These are phyloP conservation scores for Neostapfia colusana DNA, from an alignment of 176 grass and related monocot species.

Conservation along the genomic window DNA sequence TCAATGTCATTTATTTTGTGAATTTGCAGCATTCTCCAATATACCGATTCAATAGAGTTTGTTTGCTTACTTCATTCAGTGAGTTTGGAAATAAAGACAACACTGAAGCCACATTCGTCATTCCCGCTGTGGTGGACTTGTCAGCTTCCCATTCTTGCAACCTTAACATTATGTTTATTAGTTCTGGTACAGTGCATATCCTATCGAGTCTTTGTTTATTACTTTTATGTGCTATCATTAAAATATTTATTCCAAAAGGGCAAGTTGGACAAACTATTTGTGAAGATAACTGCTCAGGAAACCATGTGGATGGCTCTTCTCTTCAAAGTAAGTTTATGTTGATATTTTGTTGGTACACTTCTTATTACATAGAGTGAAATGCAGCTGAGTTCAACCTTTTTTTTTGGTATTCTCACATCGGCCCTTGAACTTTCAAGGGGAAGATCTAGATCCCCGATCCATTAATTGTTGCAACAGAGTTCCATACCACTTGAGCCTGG, in stretches of 20 bases:
- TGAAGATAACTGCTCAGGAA: slow-evolving; percentile 37
- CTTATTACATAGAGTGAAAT: not conserved
- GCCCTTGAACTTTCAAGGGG: not conserved
- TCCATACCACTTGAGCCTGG: not conserved
- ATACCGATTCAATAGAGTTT: slow-evolving; percentile 62
- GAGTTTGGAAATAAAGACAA: slow-evolving; percentile 66
- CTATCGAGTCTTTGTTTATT: slow-evolving; percentile 24
- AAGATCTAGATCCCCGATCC: not conserved
- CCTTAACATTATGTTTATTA: slow-evolving; percentile 78
- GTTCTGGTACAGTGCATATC: slow-evolving; percentile 56
- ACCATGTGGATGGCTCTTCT: slow-evolving; percentile 40
- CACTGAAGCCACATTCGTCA: slow-evolving; percentile 71
- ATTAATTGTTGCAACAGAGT: not conserved
- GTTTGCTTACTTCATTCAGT: slow-evolving; percentile 58
- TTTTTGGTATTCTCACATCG: not conserved
- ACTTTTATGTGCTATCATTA: slow-evolving; percentile 17
- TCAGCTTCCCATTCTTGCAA: slow-evolving; percentile 56
- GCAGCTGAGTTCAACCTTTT: not conserved
- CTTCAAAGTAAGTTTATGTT: slow-evolving; percentile 56
- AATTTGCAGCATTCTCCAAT: slow-evolving; percentile 63
- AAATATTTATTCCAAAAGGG: slow-evolving; percentile 39
- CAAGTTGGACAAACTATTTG: slow-evolving; percentile 39
- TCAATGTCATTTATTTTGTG: slow-evolving; percentile 31
- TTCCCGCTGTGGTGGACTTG: slow-evolving; percentile 77
- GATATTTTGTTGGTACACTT: not conserved